phyloP scores from a whole-genome alignment of 345 rosid genomes.

The thale cress (Arabidopsis thaliana) region DNA sequence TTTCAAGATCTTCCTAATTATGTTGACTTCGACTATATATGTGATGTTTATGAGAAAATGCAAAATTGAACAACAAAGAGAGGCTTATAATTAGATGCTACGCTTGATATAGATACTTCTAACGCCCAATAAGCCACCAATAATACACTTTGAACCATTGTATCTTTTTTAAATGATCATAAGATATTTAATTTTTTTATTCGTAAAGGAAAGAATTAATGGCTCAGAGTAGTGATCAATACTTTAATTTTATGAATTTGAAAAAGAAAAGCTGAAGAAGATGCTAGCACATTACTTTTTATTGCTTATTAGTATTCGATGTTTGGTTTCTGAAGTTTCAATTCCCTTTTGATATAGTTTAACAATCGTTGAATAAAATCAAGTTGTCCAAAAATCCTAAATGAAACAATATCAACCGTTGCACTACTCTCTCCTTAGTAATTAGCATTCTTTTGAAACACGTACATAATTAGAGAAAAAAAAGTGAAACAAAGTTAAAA shows the following conservation, averaged over 20 bases:
- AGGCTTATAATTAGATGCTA: not conserved
- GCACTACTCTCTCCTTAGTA: conserved; percentile 13
- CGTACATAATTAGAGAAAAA: not conserved
- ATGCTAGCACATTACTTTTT: conserved; percentile 37
- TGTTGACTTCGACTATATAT: too few relatives aligned
- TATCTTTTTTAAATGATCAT: not conserved
- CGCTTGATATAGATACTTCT: conserved; percentile 9
- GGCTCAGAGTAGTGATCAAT: conserved; percentile 38
- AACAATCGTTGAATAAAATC: conserved; percentile 27
- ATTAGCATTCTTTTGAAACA: not conserved
- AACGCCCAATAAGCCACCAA: conserved; percentile 16
- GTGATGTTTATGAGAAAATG: too few relatives aligned
- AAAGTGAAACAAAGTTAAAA: not conserved
- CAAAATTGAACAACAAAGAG: not conserved
- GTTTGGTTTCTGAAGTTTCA: conserved; percentile 34
- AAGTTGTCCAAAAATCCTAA: conserved; percentile 21
- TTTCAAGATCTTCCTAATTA: too few relatives aligned
- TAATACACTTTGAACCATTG: conserved; percentile 13
- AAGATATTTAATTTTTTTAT: not conserved
- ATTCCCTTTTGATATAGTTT: conserved; percentile 18
- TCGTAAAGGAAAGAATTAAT: conserved; percentile 24
- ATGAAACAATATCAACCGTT: conserved; percentile 31
- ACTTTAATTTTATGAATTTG: conserved; percentile 18
- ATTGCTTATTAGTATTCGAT: conserved; percentile 40
- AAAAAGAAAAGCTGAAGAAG: conserved; percentile 42